Evolutionary conservation across 2,329 filamentous ascomycete genomes (phyloP).

Genomic region (Ophiostoma quercus): DNA sequence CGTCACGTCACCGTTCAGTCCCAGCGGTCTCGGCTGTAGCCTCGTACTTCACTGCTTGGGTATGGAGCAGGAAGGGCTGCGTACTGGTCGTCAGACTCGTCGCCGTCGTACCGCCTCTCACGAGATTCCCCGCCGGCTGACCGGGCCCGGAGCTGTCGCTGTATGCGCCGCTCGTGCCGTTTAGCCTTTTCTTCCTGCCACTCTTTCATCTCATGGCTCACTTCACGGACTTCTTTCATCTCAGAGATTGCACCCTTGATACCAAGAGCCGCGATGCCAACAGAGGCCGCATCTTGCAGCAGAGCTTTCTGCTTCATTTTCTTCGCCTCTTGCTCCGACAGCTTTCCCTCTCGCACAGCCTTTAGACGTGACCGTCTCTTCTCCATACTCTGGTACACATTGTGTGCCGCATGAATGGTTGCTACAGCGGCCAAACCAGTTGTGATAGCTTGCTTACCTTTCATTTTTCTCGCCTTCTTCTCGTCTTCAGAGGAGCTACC

Average conservation of each 20-base stretch:
- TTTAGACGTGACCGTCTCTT: slow-evolving; percentile 49
- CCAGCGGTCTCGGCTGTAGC: not conserved
- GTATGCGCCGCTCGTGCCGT: slow-evolving; percentile 46
- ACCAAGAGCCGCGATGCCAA: slow-evolving; percentile 54
- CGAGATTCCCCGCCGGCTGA: slow-evolving; percentile 29
- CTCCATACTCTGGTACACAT: slow-evolving; percentile 55
- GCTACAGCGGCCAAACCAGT: slow-evolving; percentile 53
- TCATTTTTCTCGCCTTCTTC: slow-evolving; percentile 51
- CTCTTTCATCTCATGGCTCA: slow-evolving; percentile 44
- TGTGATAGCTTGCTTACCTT: slow-evolving; percentile 57
- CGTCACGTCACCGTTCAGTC: slow-evolving; percentile 28
- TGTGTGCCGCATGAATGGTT: slow-evolving; percentile 56
- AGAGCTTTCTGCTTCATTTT: slow-evolving; percentile 54
- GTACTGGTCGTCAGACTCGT: not conserved
- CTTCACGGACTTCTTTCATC: slow-evolving; percentile 51
- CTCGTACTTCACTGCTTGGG: not conserved
- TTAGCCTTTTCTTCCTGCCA: slow-evolving; percentile 47
- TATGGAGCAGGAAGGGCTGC: not conserved
- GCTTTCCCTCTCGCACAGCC: slow-evolving; percentile 50
- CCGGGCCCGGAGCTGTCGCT: slow-evolving; percentile 31
- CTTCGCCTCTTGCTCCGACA: slow-evolving; percentile 48
- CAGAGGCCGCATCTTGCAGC: slow-evolving; percentile 53
- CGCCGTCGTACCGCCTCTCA: slow-evolving; percentile 31
- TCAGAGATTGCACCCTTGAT: slow-evolving; percentile 53
- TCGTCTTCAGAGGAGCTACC: slow-evolving; percentile 55